Conservation (phyloP, 805 yeast species). For the Saccharomycopsis oosterbeekiorum region DNA sequence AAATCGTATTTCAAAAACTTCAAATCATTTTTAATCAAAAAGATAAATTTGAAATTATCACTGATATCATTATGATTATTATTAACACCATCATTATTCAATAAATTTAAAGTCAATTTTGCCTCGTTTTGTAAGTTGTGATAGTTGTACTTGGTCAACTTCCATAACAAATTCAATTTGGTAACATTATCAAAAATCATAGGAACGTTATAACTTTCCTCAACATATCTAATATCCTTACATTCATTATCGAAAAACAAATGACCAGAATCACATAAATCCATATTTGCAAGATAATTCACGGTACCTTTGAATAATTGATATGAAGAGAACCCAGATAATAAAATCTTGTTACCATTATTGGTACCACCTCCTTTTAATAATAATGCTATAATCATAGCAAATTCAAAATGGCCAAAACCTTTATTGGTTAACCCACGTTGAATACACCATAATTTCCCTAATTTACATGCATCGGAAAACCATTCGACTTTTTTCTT, state of each 20-base stretch:
- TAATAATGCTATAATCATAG: conserved; percentile 68
- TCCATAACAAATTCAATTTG: conserved; percentile 74
- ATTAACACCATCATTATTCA: conserved; percentile 41
- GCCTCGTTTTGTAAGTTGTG: conserved; percentile 56
- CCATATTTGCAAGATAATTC: conserved; percentile 72
- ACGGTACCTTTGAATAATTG: conserved; percentile 88
- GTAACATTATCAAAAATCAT: conserved; percentile 67
- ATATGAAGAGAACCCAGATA: conserved; percentile 85
- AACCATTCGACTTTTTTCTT: conserved; percentile 72
- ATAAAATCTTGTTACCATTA: conserved; percentile 62
- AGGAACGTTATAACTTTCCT: conserved; percentile 60
- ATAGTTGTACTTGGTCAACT: conserved; percentile 64
- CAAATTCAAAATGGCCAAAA: conserved; percentile 88
- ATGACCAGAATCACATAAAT: conserved; percentile 52
- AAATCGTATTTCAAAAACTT: conserved; percentile 59
- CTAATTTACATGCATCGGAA: conserved; percentile 77
- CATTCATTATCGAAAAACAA: conserved; percentile 48
- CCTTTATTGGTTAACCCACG: conserved; percentile 58
- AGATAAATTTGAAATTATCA: conserved; percentile 75
- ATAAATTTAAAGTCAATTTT: conserved; percentile 49
- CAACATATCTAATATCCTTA: conserved; percentile 29
- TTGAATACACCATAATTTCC: conserved; percentile 84
- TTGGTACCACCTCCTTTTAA: conserved; percentile 80
- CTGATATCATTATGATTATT: conserved; percentile 29
- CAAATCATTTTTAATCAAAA: conserved; percentile 46